These are phyloP conservation scores for Starmerella bombicola DNA, from an alignment of 805 yeast species.

Conservation along the genomic window DNA sequence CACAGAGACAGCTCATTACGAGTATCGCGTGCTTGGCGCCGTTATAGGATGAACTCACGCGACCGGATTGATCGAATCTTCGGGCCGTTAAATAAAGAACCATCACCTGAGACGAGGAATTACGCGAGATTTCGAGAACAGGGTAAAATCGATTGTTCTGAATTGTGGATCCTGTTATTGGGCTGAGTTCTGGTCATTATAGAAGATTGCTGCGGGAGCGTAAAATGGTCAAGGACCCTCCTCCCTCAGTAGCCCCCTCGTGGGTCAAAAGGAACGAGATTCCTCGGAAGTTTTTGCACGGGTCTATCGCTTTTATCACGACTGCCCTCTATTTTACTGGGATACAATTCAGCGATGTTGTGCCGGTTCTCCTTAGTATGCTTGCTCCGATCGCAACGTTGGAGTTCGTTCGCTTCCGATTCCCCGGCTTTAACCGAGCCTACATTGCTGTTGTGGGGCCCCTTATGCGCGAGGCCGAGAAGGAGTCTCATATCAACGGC, in stretches of 20 bases:
- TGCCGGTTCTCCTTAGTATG: conserved; percentile 44
- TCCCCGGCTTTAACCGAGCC: conserved; percentile 47
- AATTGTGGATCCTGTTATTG: no score
- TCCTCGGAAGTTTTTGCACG: conserved; percentile 78
- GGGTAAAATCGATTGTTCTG: neutral
- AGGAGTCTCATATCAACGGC: conserved; percentile 55
- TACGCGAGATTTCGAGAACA: neutral
- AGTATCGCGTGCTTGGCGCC: no score
- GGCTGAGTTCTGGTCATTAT: no score
- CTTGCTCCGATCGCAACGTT: conserved; percentile 45
- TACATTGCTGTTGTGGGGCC: conserved; percentile 64
- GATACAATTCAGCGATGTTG: conserved; percentile 42
- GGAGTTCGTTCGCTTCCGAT: conserved; percentile 56
- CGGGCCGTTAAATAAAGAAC: no score
- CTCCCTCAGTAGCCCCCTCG: no score
- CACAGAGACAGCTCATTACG: neutral
- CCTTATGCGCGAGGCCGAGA: conserved; percentile 74
- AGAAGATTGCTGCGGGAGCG: no score
- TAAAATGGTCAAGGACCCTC: no score
- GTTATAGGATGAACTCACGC: no score
- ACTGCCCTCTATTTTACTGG: conserved; percentile 59
- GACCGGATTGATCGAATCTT: no score
- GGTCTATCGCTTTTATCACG: conserved; percentile 76
- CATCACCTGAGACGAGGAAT: neutral
- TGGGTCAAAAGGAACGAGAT: conserved; percentile 68